phyloP scores from a whole-genome alignment of 2,329 filamentous ascomycete genomes.

The Xylaria multiplex region DNA sequence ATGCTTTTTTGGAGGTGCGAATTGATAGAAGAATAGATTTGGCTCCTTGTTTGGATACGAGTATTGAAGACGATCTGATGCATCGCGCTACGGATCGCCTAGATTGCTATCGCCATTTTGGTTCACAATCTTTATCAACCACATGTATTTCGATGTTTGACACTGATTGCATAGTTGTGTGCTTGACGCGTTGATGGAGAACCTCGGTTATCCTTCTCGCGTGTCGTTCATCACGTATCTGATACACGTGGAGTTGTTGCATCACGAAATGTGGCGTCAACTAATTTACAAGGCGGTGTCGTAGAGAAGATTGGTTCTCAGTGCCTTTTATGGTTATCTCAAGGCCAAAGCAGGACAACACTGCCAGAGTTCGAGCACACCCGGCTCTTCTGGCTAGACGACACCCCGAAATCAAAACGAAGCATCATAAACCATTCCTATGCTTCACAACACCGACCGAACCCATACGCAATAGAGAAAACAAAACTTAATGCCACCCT shows the following conservation, averaged over 20 bases:
- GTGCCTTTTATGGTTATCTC: conserved; percentile 29
- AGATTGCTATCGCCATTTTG: no score
- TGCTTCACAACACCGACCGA: conserved; percentile 50
- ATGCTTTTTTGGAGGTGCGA: no score
- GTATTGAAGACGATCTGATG: no score
- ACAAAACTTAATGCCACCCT: conserved; percentile 44
- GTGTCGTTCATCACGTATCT: conserved; percentile 17
- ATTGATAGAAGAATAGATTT: no score
- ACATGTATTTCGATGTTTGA: background rate
- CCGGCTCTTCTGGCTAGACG: conserved; percentile 38
- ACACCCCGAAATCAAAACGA: conserved; percentile 45
- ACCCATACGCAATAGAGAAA: conserved; percentile 49
- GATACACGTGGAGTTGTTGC: conserved; percentile 15
- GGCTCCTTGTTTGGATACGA: no score
- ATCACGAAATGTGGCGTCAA: conserved; percentile 33
- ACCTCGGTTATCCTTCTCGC: conserved; percentile 1
- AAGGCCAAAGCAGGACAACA: conserved; percentile 35
- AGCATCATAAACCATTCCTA: conserved; percentile 49
- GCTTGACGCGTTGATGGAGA: conserved; percentile 2
- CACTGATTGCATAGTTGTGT: background rate
- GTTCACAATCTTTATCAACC: background rate
- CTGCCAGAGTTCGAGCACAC: conserved; percentile 35
- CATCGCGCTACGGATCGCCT: no score
- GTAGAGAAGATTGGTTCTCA: conserved; percentile 36
- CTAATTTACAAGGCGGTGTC: conserved; percentile 45